phyloP scores from a whole-genome alignment of 345 rosid species.

The Moricandia arvensis region DNA sequence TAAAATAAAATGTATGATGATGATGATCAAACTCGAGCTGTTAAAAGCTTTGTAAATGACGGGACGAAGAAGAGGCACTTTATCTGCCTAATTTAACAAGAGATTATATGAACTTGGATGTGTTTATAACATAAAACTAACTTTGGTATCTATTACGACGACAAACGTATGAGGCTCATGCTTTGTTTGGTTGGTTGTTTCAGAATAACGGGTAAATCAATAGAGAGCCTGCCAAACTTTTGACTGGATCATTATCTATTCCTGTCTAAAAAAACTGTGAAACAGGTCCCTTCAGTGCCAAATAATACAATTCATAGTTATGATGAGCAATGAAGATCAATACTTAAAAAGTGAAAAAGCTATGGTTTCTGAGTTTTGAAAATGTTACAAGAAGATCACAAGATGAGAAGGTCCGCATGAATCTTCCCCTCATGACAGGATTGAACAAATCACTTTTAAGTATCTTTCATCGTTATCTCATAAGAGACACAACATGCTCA shows the following conservation, averaged over 20 bases:
- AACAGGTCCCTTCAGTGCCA: conserved; percentile 22
- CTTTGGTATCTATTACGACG: too few species aligned
- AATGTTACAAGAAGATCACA: conserved; percentile 33
- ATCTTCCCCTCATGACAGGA: not conserved
- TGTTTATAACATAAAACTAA: too few species aligned
- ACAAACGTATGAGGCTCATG: not conserved
- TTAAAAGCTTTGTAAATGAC: conserved; percentile 48
- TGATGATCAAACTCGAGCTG: not conserved
- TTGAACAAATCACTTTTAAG: conserved; percentile 5
- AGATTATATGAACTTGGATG: too few species aligned
- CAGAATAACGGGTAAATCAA: conserved; percentile 11
- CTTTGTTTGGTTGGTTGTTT: conserved; percentile 34
- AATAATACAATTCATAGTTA: conserved; percentile 31
- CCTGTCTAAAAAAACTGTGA: conserved; percentile 22
- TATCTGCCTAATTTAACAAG: conserved; percentile 57
- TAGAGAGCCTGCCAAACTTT: too few species aligned
- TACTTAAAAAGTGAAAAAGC: conserved; percentile 21
- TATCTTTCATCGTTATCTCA: conserved; percentile 17
- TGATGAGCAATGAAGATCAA: conserved; percentile 33
- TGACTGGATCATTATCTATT: not conserved
- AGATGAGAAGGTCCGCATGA: conserved; percentile 9
- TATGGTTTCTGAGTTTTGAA: conserved; percentile 21
- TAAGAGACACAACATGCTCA: not conserved
- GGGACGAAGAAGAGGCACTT: conserved; percentile 58
- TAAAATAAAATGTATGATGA: not conserved